Conservation (phyloP, 768 basidiomycete genomes). For the Infundibulicybe gibba region DNA sequence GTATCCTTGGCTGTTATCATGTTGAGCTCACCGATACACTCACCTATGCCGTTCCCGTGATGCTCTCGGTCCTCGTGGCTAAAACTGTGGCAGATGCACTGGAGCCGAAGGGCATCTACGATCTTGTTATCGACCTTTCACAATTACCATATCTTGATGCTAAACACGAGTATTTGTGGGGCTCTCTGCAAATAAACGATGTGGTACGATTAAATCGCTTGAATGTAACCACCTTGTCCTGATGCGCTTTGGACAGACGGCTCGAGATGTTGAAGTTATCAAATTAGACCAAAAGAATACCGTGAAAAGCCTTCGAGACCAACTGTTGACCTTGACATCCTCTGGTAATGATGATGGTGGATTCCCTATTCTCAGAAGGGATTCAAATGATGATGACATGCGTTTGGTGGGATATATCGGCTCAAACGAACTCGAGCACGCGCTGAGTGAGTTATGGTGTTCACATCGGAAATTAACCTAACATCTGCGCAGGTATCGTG, state of each 20-base stretch:
- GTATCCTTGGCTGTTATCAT: slow-evolving; percentile 95
- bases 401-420: slow-evolving; percentile 90
- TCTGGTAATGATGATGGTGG: slow-evolving; percentile 74
- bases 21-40: slow-evolving; percentile 91
- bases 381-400: slow-evolving; percentile 38
- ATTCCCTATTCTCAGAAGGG: slow-evolving; percentile 77
- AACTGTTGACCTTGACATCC: slow-evolving; percentile 55
- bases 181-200: slow-evolving; percentile 66
- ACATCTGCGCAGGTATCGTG: slow-evolving; percentile 55
- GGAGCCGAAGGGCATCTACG: slow-evolving; percentile 94
- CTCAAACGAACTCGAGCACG: slow-evolving; percentile 91
- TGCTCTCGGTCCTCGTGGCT: slow-evolving; percentile 84
- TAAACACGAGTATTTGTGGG: slow-evolving; percentile 91
- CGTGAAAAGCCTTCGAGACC: slow-evolving; percentile 68
- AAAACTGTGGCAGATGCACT: slow-evolving; percentile 88
- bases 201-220: slow-evolving; percentile 50
- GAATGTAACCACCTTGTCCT: background rate
- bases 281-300: slow-evolving; percentile 72
- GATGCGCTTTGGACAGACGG: slow-evolving; percentile 43
- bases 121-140: slow-evolving; percentile 89
- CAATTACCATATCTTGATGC: slow-evolving; percentile 91
- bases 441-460: slow-evolving; percentile 58
- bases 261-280: slow-evolving; percentile 66
- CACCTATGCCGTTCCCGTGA: slow-evolving; percentile 88
- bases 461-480: background rate